Evolutionary conservation across 768 basidiomycete genomes (phyloP).

Genomic region (Lentinus brumalis): DNA sequence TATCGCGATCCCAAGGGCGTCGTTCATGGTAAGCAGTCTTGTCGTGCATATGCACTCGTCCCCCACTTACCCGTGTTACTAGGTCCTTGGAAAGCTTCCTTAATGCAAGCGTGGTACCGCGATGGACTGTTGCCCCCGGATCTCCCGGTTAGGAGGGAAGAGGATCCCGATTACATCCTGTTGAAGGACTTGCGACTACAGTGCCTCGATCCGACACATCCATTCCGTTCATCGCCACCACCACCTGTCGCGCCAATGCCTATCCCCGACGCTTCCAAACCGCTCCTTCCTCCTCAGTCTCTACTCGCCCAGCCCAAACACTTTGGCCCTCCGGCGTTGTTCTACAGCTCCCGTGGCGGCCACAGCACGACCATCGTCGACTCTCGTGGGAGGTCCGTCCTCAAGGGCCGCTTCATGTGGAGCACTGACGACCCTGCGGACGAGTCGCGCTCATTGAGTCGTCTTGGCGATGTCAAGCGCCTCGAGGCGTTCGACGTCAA

Average conservation of each 20-base stretch:
- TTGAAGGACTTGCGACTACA: conserved; percentile 78
- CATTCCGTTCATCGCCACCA: conserved; percentile 57
- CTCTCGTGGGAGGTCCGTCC: conserved; percentile 79
- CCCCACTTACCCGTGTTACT: conserved; percentile 15
- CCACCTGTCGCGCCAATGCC: conserved; percentile 32
- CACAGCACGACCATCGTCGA: conserved; percentile 89
- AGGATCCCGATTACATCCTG: conserved; percentile 65
- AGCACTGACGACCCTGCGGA: conserved; percentile 58
- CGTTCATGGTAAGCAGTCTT: conserved; percentile 62
- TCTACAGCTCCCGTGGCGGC: conserved; percentile 87
- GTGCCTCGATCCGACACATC: conserved; percentile 79
- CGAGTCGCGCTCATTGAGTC: conserved; percentile 42
- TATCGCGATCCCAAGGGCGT: conserved; percentile 83
- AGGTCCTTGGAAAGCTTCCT: conserved; percentile 87
- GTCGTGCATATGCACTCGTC: not conserved
- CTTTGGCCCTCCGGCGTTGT: conserved; percentile 85
- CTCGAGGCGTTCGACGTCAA: conserved; percentile 81
- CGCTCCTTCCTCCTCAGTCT: conserved; percentile 72
- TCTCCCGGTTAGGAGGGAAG: conserved; percentile 78
- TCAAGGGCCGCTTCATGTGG: conserved; percentile 82
- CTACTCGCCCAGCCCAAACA: conserved; percentile 76
- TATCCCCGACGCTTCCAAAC: conserved; percentile 46
- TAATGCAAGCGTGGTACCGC: conserved; percentile 91
- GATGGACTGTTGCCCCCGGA: conserved; percentile 82
- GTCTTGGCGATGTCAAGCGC: conserved; percentile 82